A percentile compares a stretch with the other conserved stretches of the same genome.
Evolutionary conservation across 345 rosid species (phyloP).

Genomic region (Syzygium aromaticum): DNA sequence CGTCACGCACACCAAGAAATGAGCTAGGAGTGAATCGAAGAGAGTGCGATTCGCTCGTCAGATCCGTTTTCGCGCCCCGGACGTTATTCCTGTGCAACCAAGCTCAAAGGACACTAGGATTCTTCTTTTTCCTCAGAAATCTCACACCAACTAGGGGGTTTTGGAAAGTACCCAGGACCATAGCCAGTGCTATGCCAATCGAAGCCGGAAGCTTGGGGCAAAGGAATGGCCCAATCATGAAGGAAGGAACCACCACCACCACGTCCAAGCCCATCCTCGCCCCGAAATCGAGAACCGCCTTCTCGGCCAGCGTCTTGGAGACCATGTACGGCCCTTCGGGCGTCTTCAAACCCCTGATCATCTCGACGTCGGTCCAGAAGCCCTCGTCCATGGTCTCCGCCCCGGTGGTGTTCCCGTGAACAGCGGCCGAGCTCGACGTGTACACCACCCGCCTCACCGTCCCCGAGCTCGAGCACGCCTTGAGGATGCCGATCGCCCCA

Average conservation of each 20-base stretch:
- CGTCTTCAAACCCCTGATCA: not conserved
- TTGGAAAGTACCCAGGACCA: slow-evolving; percentile 15
- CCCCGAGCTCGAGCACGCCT: slow-evolving; percentile 32
- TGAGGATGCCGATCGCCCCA: slow-evolving; percentile 44
- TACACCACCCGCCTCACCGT: slow-evolving; percentile 56
- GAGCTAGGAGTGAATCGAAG: not conserved
- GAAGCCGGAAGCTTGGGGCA: slow-evolving; percentile 19
- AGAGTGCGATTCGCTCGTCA: not conserved
- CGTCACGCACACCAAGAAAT: not conserved
- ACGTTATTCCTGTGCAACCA: too few species aligned
- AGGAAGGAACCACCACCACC: slow-evolving; percentile 20
- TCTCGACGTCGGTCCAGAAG: slow-evolving; percentile 25
- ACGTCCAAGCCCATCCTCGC: slow-evolving; percentile 21
- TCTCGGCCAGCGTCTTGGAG: slow-evolving; percentile 25
- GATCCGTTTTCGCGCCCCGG: too few species aligned
- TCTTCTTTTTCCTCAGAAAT: too few species aligned
- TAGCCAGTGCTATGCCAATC: slow-evolving; percentile 4
- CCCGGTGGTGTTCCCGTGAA: not conserved
- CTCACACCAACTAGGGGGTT: not conserved
- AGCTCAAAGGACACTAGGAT: too few species aligned
- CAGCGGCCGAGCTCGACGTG: slow-evolving; percentile 38
- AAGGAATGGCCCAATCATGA: slow-evolving; percentile 27
- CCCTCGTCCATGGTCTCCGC: slow-evolving; percentile 21
- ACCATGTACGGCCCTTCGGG: not conserved
- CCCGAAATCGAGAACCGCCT: slow-evolving; percentile 18